phyloP scores from a whole-genome alignment of 2,329 filamentous ascomycete genomes.

The Chrysosphaeria jannelii region DNA sequence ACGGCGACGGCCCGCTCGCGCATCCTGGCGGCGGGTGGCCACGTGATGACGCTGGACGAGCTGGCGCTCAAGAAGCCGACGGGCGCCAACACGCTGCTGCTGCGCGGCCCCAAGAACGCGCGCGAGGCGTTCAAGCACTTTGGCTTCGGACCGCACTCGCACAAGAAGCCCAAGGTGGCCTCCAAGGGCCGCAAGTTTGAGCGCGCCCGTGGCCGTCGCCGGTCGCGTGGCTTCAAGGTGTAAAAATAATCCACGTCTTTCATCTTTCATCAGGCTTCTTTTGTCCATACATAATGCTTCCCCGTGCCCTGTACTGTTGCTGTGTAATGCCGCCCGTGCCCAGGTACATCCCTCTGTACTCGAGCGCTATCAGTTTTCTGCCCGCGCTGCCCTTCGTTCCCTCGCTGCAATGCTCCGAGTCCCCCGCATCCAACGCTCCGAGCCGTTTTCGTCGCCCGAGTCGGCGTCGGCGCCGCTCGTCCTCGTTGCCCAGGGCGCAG shows the following conservation, averaged over 20 bases:
- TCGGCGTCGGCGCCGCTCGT: too few species aligned
- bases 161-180: slow-evolving; percentile 96
- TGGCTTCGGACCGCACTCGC: slow-evolving; percentile 85
- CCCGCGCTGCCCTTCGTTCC: too few species aligned
- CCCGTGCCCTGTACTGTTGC: too few species aligned
- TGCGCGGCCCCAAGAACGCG: slow-evolving; percentile 93
- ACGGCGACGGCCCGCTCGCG: slow-evolving; percentile 85
- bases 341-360: too few species aligned
- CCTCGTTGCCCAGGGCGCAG: slow-evolving; percentile 83
- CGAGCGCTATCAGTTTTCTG: too few species aligned
- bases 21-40: slow-evolving; percentile 78
- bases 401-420: too few species aligned
- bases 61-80: slow-evolving; percentile 85
- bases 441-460: too few species aligned
- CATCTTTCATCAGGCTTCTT: too few species aligned
- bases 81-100: slow-evolving; percentile 84
- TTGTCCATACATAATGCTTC: too few species aligned
- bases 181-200: slow-evolving; percentile 99
- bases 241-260: too few species aligned
- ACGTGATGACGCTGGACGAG: slow-evolving; percentile 89
- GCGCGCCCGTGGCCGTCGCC: slow-evolving; percentile 91
- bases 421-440: too few species aligned
- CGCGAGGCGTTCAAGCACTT: slow-evolving; percentile 99
- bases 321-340: too few species aligned
- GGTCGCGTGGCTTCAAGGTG: slow-evolving; percentile 99